Base-by-base conservation (phyloP, 129 eudicot genomes). In the Flaveria bidentis region DNA sequence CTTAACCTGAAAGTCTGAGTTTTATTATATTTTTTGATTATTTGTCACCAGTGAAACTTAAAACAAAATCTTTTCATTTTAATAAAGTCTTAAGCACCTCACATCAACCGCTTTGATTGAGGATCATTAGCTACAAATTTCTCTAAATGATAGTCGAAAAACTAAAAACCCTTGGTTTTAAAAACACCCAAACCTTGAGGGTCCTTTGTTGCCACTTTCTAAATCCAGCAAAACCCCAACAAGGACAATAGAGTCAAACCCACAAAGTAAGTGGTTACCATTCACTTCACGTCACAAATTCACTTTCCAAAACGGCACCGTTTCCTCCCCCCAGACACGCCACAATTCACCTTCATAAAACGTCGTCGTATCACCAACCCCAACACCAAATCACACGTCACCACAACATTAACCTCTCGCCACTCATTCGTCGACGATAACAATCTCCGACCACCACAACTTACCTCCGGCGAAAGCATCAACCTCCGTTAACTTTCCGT, bases 361-460 rank as follows among this genome's bases (percentile, higher is more conserved):
- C 73, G 78, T 0, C 47, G 47, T 2, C 75, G 76, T 68, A 69
- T 45, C 36, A 7, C 2, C 12, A 62, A 4, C 8, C 16, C 42
- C 42, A 45, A 60, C 26, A 64, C 64, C 56, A 42, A 62, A 20
- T 41, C 78, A 77, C 13, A 72, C 73, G 78, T 72, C 78, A 72
- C 73, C 73, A 63, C 51, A 49, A 60, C 73, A 51, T 79, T 79
- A 72, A 78, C 78, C 67, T 57, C 83, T 52, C 78, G 67, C 83
- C 78, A 79, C 66, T 79, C 82, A 79, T 62, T 79, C 82, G 33
- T 9, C 77, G 69, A 50, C 82, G 78, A 71, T 72, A 72, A 72
- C 78, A 79, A 30, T 36, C 46, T 1, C 63, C 63, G 25, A 11
- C 36, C 18, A 52, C 51, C 18, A 14, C 71, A 51, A 20, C 22